Evolutionary conservation across 805 yeast species (phyloP).

Genomic region (Barnettozyma pratensis): DNA sequence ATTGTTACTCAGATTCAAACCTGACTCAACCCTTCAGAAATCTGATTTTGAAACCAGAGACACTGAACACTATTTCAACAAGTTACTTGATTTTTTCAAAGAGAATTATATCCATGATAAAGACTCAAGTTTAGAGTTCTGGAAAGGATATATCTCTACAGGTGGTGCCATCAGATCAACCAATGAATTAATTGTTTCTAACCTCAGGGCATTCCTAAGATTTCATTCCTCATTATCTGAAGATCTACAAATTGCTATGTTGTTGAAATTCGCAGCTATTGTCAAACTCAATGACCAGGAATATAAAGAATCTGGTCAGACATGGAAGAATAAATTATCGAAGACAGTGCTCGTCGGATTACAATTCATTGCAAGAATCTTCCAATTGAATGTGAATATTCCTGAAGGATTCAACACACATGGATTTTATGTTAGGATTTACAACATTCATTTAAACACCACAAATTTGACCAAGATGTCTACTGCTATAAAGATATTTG

Average conservation of each 20-base stretch:
- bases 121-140: slow-evolving; percentile 32
- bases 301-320: neutral
- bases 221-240: slow-evolving; percentile 20
- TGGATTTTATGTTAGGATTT: slow-evolving; percentile 41
- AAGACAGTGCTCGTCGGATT: slow-evolving; percentile 21
- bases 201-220: slow-evolving; percentile 35
- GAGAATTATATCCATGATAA: slow-evolving; percentile 12
- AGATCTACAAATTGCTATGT: slow-evolving; percentile 9
- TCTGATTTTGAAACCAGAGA: slow-evolving; percentile 13
- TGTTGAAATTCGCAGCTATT: slow-evolving; percentile 25
- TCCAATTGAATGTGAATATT: slow-evolving; percentile 17
- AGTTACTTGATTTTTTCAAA: slow-evolving; percentile 22
- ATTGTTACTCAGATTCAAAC: slow-evolving; percentile 29
- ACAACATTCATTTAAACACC: slow-evolving; percentile 53
- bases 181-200: slow-evolving; percentile 36
- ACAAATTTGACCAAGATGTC: slow-evolving; percentile 33
- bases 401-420: slow-evolving; percentile 23
- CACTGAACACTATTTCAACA: slow-evolving; percentile 25
- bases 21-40: slow-evolving; percentile 2
- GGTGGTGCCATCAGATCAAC: slow-evolving; percentile 55
- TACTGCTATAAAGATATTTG: slow-evolving; percentile 40
- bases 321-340: slow-evolving; percentile 11
- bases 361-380: slow-evolving; percentile 20
- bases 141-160: slow-evolving; percentile 50
- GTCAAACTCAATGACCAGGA: slow-evolving; percentile 20